Evolutionary conservation across 1,284 basidiomycete genomes (phyloP).

Genomic region (Trichosporon sp.): DNA sequence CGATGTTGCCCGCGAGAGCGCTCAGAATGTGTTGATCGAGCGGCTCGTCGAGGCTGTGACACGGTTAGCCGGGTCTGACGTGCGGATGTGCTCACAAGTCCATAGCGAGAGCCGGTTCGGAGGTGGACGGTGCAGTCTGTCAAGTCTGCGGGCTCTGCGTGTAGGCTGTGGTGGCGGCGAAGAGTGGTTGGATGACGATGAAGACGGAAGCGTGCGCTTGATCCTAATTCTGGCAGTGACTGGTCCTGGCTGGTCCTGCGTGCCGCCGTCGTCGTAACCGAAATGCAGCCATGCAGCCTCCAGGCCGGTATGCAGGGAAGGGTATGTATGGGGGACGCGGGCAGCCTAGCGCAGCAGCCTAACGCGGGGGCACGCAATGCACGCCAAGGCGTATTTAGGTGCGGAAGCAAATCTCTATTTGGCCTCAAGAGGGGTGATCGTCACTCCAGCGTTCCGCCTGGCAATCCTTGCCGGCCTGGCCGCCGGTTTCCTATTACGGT

Average conservation of each 20-base stretch:
- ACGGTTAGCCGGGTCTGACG: neutral
- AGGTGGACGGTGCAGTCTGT: neutral
- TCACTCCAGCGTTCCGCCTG: neutral
- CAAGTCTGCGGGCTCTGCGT: conserved; percentile 1
- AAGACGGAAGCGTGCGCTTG: conserved; percentile 3
- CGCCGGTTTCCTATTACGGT: neutral
- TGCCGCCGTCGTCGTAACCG: conserved; percentile 14
- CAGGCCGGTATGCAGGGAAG: too few relatives aligned
- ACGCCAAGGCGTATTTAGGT: conserved; percentile 7
- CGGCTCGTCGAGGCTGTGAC: conserved; percentile 51
- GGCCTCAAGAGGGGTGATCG: neutral
- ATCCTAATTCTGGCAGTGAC: neutral
- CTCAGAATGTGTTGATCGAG: conserved; percentile 53
- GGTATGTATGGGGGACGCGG: too few relatives aligned
- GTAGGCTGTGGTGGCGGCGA: neutral
- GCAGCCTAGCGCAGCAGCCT: too few relatives aligned
- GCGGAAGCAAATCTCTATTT: conserved; percentile 14
- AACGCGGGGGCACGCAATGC: neutral
- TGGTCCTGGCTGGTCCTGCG: neutral
- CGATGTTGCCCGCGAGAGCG: conserved; percentile 40
- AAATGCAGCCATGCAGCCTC: neutral
- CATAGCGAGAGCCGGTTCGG: conserved; percentile 33
- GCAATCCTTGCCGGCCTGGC: neutral
- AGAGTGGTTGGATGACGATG: conserved; percentile 1
- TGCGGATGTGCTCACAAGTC: conserved; percentile 38